Evolutionary conservation across 768 basidiomycete genomes (phyloP).

Genomic region (Lenzites betulinus): DNA sequence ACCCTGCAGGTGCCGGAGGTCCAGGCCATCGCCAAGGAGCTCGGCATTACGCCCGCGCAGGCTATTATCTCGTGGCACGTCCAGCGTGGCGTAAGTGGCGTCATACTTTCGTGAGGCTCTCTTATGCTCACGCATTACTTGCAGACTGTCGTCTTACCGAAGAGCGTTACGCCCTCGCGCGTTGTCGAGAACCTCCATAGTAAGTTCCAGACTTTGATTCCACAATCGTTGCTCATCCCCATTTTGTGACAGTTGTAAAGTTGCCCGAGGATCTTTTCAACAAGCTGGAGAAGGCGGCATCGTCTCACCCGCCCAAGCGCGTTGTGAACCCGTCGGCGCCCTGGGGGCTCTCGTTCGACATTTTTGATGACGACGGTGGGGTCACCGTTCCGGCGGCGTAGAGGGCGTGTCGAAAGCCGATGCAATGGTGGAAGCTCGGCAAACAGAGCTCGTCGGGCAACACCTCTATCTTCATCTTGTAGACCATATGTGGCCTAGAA

Average conservation of each 20-base stretch:
- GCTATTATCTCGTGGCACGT: conserved; percentile 77
- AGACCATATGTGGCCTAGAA: too few relatives aligned
- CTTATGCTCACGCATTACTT: not conserved
- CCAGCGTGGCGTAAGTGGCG: conserved; percentile 64
- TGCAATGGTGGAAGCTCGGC: too few relatives aligned
- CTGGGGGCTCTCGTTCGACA: conserved; percentile 64
- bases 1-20: conserved; percentile 63
- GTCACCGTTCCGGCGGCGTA: conserved; percentile 14
- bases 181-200: conserved; percentile 72
- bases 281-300: conserved; percentile 51
- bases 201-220: conserved; percentile 27
- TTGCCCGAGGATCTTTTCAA: conserved; percentile 43
- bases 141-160: conserved; percentile 72
- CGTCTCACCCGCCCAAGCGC: conserved; percentile 55
- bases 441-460: too few relatives aligned
- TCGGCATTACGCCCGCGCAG: conserved; percentile 74
- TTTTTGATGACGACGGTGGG: conserved; percentile 51
- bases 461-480: too few relatives aligned
- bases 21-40: conserved; percentile 56
- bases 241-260: conserved; percentile 30
- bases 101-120: not conserved
- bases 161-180: conserved; percentile 71
- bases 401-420: too few relatives aligned
- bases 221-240: not conserved
- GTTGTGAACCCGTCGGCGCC: conserved; percentile 58